A percentile compares a stretch with the other conserved stretches of the same genome.
These are phyloP conservation scores for Teratosphaeria destructans DNA, from an alignment of 2,329 filamentous ascomycete genomes.

Conservation along the genomic window DNA sequence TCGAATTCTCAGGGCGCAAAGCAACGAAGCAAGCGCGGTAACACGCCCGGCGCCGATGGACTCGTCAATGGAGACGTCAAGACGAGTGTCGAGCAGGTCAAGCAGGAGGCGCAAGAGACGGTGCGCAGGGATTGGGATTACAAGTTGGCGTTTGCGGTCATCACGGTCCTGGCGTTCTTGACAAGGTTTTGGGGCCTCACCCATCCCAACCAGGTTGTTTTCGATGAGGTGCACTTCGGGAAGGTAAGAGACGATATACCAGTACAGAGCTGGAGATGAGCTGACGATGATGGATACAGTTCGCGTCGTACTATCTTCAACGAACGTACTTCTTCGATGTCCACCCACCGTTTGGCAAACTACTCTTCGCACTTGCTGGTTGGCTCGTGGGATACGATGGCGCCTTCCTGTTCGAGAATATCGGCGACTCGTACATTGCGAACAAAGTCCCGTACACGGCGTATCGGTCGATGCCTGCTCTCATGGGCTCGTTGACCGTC, in stretches of 20 bases:
- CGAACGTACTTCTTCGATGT: slow-evolving; percentile 99
- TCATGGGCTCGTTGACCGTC: slow-evolving; percentile 84
- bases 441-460: slow-evolving; percentile 98
- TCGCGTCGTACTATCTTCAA: slow-evolving; percentile 70
- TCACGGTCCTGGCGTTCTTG: slow-evolving; percentile 75
- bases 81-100: slow-evolving; percentile 30
- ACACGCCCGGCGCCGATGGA: slow-evolving; percentile 5
- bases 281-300: slow-evolving; percentile 23
- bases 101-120: slow-evolving; percentile 22
- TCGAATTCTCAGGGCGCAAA: slow-evolving; percentile 6
- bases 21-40: slow-evolving; percentile 11
- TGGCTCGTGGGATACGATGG: slow-evolving; percentile 98
- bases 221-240: slow-evolving; percentile 98
- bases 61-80: slow-evolving; percentile 23
- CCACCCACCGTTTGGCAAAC: slow-evolving; percentile 94
- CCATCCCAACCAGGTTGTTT: slow-evolving; percentile 93
- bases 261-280: not conserved
- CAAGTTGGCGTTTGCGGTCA: slow-evolving; percentile 62
- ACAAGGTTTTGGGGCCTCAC: slow-evolving; percentile 94
- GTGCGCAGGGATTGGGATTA: slow-evolving; percentile 60
- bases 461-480: slow-evolving; percentile 84
- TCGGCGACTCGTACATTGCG: slow-evolving; percentile 92
- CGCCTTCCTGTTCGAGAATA: slow-evolving; percentile 97
- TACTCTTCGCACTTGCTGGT: slow-evolving; percentile 91
- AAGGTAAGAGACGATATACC: slow-evolving; percentile 55